These are phyloP conservation scores for Dendrocalamus sinicus DNA, from an alignment of 176 grass and related monocot genomes.

Conservation along the genomic window DNA sequence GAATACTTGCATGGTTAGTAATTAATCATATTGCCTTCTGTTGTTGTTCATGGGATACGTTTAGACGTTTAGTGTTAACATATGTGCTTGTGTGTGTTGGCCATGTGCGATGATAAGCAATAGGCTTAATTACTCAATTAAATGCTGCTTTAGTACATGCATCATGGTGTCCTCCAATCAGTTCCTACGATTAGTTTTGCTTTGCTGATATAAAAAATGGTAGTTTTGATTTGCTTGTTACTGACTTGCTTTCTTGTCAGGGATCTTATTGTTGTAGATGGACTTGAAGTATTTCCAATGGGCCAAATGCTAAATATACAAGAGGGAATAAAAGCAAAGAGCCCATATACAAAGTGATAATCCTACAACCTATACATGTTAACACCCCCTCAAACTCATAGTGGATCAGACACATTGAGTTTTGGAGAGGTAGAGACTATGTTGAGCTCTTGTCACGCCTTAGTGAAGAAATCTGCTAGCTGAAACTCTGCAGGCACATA, in stretches of 20 bases:
- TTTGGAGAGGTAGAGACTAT: no score
- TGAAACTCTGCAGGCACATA: no score
- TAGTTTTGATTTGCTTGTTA: not conserved
- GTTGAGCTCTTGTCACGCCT: no score
- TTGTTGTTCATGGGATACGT: not conserved
- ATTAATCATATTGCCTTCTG: not conserved
- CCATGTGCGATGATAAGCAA: constrained; percentile 1
- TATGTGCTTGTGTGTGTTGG: not conserved
- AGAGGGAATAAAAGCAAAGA: no score
- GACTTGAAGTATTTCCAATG: no score
- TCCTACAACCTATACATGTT: no score
- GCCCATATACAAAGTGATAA: no score
- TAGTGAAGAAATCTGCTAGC: no score
- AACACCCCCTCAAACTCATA: no score
- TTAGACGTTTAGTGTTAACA: not conserved
- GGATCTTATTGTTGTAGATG: not conserved
- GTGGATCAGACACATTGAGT: no score
- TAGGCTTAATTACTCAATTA: not conserved
- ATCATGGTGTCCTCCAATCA: not conserved
- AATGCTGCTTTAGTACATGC: not conserved
- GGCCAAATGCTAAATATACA: no score
- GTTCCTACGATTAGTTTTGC: not conserved
- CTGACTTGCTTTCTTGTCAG: not conserved
- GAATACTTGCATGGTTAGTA: constrained; percentile 61
- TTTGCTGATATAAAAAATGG: not conserved